These are phyloP conservation scores for Didymella pomorum DNA, from an alignment of 2,329 filamentous ascomycete species.

Conservation along the genomic window DNA sequence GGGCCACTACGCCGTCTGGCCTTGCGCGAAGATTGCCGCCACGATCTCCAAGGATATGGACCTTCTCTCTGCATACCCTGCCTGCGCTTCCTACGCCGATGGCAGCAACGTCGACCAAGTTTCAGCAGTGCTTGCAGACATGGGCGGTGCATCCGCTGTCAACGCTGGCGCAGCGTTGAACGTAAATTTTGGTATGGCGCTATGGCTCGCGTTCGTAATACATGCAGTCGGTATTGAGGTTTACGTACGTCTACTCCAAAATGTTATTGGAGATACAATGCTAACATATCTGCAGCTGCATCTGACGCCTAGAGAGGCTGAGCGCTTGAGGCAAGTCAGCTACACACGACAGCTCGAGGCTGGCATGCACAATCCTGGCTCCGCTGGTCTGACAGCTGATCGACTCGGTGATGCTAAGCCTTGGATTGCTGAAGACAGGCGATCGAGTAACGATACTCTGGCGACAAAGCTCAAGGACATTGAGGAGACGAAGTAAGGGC, in stretches of 20 bases:
- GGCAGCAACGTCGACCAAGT: constrained; percentile 36
- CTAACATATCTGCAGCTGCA: constrained; percentile 27
- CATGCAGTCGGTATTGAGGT: constrained; percentile 54
- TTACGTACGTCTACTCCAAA: constrained; percentile 51
- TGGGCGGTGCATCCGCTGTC: constrained; percentile 30
- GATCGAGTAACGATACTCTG: background rate
- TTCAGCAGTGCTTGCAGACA: constrained; percentile 37
- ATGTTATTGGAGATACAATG: too few species aligned
- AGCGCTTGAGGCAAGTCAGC: constrained; percentile 63
- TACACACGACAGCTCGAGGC: constrained; percentile 65
- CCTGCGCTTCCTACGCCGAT: constrained; percentile 55
- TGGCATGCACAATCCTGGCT: constrained; percentile 58
- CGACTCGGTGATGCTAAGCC: constrained; percentile 40
- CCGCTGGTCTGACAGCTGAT: constrained; percentile 38
- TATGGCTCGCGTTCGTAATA: constrained; percentile 62
- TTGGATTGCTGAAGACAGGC: constrained; percentile 22
- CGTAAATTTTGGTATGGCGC: constrained; percentile 60
- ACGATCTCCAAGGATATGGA: constrained; percentile 30
- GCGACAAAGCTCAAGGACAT: background rate
- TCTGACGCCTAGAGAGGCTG: constrained; percentile 61
- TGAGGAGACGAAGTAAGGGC: background rate
- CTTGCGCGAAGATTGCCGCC: constrained; percentile 61
- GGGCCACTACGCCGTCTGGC: constrained; percentile 49
- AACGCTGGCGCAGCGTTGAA: constrained; percentile 56
- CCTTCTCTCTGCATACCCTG: constrained; percentile 51